phyloP scores from a whole-genome alignment of 352 stramenopile species.

The Elongisporangium prolatum region DNA sequence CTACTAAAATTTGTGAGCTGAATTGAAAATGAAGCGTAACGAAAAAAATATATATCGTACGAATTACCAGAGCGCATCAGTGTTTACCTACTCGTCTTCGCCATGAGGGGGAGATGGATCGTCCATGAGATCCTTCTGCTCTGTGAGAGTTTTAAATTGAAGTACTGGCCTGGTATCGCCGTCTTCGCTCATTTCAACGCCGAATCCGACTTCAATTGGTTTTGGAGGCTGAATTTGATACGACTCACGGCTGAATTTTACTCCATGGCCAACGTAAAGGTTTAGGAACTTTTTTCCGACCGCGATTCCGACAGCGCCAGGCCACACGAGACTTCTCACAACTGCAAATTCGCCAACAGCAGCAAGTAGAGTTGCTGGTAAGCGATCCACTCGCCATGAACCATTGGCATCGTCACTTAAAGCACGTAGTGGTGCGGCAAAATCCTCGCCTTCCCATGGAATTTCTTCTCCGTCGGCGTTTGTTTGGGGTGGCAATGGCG shows the following conservation, averaged over 20 bases:
- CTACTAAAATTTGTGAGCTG: background rate
- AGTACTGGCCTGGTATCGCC: conserved; percentile 32
- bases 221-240: conserved; percentile 55
- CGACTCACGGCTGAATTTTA: conserved; percentile 63
- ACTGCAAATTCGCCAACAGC: conserved; percentile 60
- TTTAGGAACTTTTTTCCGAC: conserved; percentile 87
- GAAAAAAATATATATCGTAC: conserved; percentile 5
- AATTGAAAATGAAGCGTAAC: background rate
- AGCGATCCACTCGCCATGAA: conserved; percentile 72
- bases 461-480: conserved; percentile 72
- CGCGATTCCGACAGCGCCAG: conserved; percentile 82
- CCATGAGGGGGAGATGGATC: conserved; percentile 65
- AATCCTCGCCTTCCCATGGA: conserved; percentile 60
- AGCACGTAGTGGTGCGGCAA: conserved; percentile 44
- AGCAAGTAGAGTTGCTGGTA: conserved; percentile 61
- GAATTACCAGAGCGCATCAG: background rate
- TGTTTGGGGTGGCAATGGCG: conserved; percentile 58
- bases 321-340: conserved; percentile 77
- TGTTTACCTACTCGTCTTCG: conserved; percentile 28
- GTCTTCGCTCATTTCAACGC: conserved; percentile 33
- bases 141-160: conserved; percentile 49
- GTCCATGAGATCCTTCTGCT: conserved; percentile 76
- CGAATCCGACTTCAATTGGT: conserved; percentile 43
- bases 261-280: conserved; percentile 84
- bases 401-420: conserved; percentile 61